Evolutionary conservation across 2,329 filamentous ascomycete species (phyloP).

Genomic region (Blastomyces emzantsi): DNA sequence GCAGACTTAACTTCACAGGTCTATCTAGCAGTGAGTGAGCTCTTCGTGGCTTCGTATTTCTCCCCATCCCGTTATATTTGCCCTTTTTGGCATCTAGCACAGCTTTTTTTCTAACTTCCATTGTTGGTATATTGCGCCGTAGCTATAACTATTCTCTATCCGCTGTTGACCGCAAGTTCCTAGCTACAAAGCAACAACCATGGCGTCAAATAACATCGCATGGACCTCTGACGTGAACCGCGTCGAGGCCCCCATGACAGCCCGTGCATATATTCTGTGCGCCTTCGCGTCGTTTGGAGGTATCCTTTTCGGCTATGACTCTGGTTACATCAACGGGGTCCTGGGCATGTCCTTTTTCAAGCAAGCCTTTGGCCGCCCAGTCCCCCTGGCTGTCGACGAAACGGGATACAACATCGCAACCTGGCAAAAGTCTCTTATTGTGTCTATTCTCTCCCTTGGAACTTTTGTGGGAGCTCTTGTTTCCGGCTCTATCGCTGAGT

Average conservation of each 20-base stretch:
- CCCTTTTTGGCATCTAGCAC: background rate
- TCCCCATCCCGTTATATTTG: background rate
- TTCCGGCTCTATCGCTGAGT: conserved; percentile 54
- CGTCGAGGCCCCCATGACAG: conserved; percentile 59
- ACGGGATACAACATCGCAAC: conserved; percentile 16
- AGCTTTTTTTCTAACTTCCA: background rate
- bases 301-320: conserved; percentile 37
- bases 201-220: conserved; percentile 10
- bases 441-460: conserved; percentile 66
- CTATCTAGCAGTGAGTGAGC: background rate
- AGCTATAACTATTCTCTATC: background rate
- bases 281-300: conserved; percentile 61
- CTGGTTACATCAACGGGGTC: conserved; percentile 35
- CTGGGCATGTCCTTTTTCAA: conserved; percentile 33
- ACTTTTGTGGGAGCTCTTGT: conserved; percentile 65
- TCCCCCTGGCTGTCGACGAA: conserved; percentile 11
- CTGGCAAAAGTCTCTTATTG: conserved; percentile 50
- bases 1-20: background rate
- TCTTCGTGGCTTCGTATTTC: background rate
- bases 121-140: background rate
- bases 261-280: conserved; percentile 60
- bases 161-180: background rate
- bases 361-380: conserved; percentile 9
- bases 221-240: conserved; percentile 45
- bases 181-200: background rate